These are phyloP conservation scores for Angomonas deanei DNA, from an alignment of 208 protist species.

Conservation along the genomic window DNA sequence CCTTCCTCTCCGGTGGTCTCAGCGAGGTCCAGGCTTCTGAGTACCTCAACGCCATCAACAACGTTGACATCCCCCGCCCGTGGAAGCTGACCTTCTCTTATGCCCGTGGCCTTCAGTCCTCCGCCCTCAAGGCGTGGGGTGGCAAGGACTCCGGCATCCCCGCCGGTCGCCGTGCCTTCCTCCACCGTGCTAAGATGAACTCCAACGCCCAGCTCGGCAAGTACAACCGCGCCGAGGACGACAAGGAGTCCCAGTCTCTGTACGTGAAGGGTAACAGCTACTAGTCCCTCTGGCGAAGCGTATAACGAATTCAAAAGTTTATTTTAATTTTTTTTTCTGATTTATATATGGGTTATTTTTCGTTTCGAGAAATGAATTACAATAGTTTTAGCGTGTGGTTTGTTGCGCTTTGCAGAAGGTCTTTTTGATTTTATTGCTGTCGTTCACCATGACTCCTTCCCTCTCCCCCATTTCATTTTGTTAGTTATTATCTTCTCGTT, in stretches of 20 bases:
- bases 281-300: slow-evolving; percentile 13
- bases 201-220: slow-evolving; percentile 67
- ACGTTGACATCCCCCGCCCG: slow-evolving; percentile 57
- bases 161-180: slow-evolving; percentile 72
- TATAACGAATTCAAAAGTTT: slow-evolving; percentile 9
- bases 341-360: neutral
- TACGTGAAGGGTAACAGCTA: slow-evolving; percentile 87
- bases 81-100: slow-evolving; percentile 95
- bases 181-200: slow-evolving; percentile 85
- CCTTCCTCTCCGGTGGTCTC: slow-evolving; percentile 96
- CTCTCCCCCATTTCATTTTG: slow-evolving; percentile 3
- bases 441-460: slow-evolving; percentile 13
- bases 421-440: neutral
- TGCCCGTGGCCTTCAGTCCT: slow-evolving; percentile 93
- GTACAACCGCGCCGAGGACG: slow-evolving; percentile 75
- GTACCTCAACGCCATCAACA: slow-evolving; percentile 96
- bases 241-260: slow-evolving; percentile 66
- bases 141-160: slow-evolving; percentile 79
- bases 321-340: slow-evolving; percentile 2
- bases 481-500: neutral
- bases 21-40: slow-evolving; percentile 93
- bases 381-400: neutral
- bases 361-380: neutral
- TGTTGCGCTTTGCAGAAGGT: neutral
- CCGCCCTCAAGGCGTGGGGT: slow-evolving; percentile 88